A percentile compares a stretch with the other conserved stretches of the same genome.
These are phyloP conservation scores for Fomitopsis palustris DNA, from an alignment of 1,284 basidiomycete species.

Conservation along the genomic window DNA sequence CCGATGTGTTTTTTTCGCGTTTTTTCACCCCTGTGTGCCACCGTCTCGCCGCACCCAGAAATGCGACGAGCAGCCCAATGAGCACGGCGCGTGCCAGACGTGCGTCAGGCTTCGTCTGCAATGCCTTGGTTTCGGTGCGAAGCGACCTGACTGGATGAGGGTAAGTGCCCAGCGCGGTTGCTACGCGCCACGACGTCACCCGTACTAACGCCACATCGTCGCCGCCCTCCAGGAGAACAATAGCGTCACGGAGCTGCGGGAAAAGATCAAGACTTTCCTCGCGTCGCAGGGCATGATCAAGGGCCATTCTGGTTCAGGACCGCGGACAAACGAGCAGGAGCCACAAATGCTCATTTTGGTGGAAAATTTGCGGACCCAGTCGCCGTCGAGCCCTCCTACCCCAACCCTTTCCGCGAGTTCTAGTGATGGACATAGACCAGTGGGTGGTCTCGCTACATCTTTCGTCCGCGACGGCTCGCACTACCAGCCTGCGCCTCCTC, in stretches of 20 bases:
- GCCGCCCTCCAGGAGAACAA: constrained; percentile 53
- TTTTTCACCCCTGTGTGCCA: constrained; percentile 7
- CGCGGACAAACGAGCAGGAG: constrained; percentile 52
- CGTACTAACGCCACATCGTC: constrained; percentile 6
- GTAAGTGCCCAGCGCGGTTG: constrained; percentile 36
- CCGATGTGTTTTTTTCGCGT: constrained; percentile 17
- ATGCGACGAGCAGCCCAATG: constrained; percentile 72
- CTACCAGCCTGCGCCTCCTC: constrained; percentile 18
- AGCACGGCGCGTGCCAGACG: constrained; percentile 63
- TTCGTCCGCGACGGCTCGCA: constrained; percentile 38
- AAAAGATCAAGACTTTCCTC: constrained; percentile 74
- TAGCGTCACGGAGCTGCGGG: constrained; percentile 62
- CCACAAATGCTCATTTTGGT: constrained; percentile 51
- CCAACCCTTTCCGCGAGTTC: constrained; percentile 46
- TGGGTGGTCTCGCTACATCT: constrained; percentile 30
- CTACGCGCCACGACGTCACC: constrained; percentile 11
- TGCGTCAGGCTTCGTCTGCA: constrained; percentile 78
- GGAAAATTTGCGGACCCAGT: constrained; percentile 40
- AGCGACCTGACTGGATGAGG: constrained; percentile 81
- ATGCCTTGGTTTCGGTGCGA: constrained; percentile 80
- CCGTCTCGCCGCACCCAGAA: constrained; percentile 45
- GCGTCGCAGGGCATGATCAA: constrained; percentile 83
- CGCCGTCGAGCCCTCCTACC: constrained; percentile 51
- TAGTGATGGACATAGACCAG: constrained; percentile 38
- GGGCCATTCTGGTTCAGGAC: constrained; percentile 68